phyloP scores from a whole-genome alignment of 2,329 filamentous ascomycete genomes.

The Colletotrichum trifolii region DNA sequence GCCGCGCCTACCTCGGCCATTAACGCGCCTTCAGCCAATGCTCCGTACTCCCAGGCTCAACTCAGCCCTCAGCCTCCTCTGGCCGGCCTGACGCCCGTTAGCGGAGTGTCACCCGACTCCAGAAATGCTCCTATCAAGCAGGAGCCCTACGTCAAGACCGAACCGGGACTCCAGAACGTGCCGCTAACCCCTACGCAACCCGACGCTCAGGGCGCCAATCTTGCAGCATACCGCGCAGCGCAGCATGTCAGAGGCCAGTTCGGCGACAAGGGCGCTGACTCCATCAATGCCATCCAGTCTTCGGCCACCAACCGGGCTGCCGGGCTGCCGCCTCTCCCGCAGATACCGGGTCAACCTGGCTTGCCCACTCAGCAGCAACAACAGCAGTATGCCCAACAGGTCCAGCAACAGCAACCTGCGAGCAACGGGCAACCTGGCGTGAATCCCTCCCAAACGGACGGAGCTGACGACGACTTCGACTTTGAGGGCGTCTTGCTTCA shows the following conservation, averaged over 20 bases:
- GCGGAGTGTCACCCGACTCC: slow-evolving; percentile 50
- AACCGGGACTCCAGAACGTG: slow-evolving; percentile 51
- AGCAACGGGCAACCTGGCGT: slow-evolving; percentile 41
- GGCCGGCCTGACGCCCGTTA: slow-evolving; percentile 43
- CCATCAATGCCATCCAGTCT: slow-evolving; percentile 71
- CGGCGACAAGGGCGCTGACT: slow-evolving; percentile 72
- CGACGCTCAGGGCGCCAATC: slow-evolving; percentile 40
- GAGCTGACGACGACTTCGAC: slow-evolving; percentile 69
- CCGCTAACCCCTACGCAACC: slow-evolving; percentile 40
- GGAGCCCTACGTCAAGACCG: slow-evolving; percentile 61
- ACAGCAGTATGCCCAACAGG: slow-evolving; percentile 3
- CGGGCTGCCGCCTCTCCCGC: slow-evolving; percentile 46
- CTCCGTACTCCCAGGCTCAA: slow-evolving; percentile 47
- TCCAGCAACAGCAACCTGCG: slow-evolving; percentile 44
- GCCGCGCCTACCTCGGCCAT: slow-evolving; percentile 46
- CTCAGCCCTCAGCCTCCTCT: slow-evolving; percentile 48
- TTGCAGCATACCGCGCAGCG: slow-evolving; percentile 66
- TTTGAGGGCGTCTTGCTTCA: slow-evolving; percentile 70
- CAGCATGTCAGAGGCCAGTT: slow-evolving; percentile 69
- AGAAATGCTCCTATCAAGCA: slow-evolving; percentile 52
- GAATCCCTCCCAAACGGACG: slow-evolving; percentile 73
- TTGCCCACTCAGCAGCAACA: slow-evolving; percentile 38
- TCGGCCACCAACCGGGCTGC: slow-evolving; percentile 44
- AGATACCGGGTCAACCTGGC: slow-evolving; percentile 40
- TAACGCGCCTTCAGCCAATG: slow-evolving; percentile 39